phyloP scores from a whole-genome alignment of 768 basidiomycete species.

The Psilocybe sp. region DNA sequence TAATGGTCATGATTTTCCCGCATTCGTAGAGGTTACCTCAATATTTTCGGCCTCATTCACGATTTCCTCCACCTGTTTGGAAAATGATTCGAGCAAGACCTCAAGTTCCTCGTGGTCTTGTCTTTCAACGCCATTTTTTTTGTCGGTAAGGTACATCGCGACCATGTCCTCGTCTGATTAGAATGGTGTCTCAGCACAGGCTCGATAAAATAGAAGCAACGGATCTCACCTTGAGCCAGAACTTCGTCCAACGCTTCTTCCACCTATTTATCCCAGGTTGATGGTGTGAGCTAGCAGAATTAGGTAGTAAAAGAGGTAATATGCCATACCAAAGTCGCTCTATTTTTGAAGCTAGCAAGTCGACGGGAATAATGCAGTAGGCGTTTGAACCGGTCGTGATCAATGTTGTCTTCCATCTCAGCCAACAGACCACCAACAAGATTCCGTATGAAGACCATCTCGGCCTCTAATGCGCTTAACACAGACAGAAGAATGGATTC shows the following conservation, averaged over 20 bases:
- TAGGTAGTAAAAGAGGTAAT: slow-evolving; percentile 12
- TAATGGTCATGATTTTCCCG: slow-evolving; percentile 1
- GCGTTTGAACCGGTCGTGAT: slow-evolving; percentile 90
- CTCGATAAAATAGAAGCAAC: slow-evolving; percentile 2
- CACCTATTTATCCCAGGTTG: slow-evolving; percentile 46
- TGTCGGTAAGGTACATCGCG: slow-evolving; percentile 93
- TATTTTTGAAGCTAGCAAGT: slow-evolving; percentile 84
- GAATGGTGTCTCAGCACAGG: not conserved
- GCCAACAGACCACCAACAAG: slow-evolving; percentile 87
- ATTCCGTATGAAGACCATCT: slow-evolving; percentile 92
- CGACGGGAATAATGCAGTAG: slow-evolving; percentile 90
- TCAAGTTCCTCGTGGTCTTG: slow-evolving; percentile 93
- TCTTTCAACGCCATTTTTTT: slow-evolving; percentile 59
- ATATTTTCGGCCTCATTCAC: slow-evolving; percentile 90
- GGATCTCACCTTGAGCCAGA: slow-evolving; percentile 69
- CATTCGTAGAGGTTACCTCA: slow-evolving; percentile 44
- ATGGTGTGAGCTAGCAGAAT: slow-evolving; percentile 2
- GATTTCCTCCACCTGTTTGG: slow-evolving; percentile 96
- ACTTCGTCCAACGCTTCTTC: slow-evolving; percentile 91
- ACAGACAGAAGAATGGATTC: slow-evolving; percentile 93
- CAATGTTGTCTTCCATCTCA: slow-evolving; percentile 93
- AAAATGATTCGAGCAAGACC: slow-evolving; percentile 88
- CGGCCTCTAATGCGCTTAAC: slow-evolving; percentile 89
- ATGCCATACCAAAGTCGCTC: slow-evolving; percentile 84
- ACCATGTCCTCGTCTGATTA: slow-evolving; percentile 86